Base-by-base conservation (phyloP, 805 yeast genomes). In the Saccharomycopsis sp. region DNA sequence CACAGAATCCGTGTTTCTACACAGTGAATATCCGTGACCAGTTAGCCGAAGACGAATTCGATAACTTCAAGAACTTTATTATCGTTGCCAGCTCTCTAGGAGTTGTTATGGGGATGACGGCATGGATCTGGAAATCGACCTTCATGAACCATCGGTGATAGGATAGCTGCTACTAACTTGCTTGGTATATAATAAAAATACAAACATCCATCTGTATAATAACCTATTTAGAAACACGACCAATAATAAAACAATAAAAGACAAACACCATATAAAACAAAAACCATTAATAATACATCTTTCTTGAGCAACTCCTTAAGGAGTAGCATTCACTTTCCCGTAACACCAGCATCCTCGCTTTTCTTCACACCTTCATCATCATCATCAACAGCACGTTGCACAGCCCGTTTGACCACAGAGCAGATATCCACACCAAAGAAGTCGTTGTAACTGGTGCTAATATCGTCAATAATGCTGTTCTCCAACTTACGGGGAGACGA, bases 11-110 rank as follows among this genome's bases (percentile, higher is more conserved):
- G 0, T 81, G 84, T 49, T 70, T 78, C 3, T 87, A 90, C 3
- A 93, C 98, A 0, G 89, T 94, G 0, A 89, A 88, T 0, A 73
- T 84, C 47, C 88, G 86, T 42, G 87, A 86, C 0, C 92, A 85
- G 56, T 78, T 80, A 1, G 72, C 75, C 1, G 80, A 80, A 2
- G 67, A 74, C 12, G 87, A 78, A 44, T 56, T 56, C 67, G 73
- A 77, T 66, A 62, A 70, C 75, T 61, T 82, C 74, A 70, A 87
- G 78, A 59, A 70, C 51, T 73, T 80, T 8, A 72, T 86, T 15
- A 73, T 88, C 58, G 85, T 87, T 0, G 85, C 89, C 1, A 83
- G 91, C 0, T 88, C 91, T 0, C 73, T 87, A 15, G 84, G 87
- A 0, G 81, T 88, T 53, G 75, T 87, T 75, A 75, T 86, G 0